Evolutionary conservation across 805 yeast species (phyloP).

Genomic region (Metschnikowia anglica): DNA sequence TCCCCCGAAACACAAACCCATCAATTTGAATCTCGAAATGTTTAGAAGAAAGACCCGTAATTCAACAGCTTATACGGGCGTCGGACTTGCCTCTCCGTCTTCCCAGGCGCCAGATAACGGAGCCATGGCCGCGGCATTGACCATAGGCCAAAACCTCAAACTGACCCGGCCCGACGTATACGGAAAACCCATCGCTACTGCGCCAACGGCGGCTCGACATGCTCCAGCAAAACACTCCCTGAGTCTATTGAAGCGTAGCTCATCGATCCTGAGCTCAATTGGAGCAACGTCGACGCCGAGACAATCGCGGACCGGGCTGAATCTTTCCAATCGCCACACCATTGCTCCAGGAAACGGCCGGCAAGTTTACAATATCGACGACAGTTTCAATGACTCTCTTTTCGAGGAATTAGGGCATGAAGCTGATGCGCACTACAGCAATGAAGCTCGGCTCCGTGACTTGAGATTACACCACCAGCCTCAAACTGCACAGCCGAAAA

Average conservation of each 20-base stretch:
- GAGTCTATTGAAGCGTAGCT: conserved; percentile 20
- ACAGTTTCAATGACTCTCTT: conserved; percentile 32
- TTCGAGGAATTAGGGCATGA: conserved; percentile 29
- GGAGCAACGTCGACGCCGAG: conserved; percentile 11
- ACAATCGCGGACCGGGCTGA: conserved; percentile 12
- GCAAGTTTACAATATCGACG: conserved; percentile 27
- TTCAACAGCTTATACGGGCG: conserved; percentile 43
- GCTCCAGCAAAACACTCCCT: conserved; percentile 18
- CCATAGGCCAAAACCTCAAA: conserved; percentile 38
- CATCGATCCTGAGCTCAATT: conserved; percentile 14
- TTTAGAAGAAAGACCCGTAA: conserved; percentile 33
- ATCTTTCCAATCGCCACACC: conserved; percentile 13
- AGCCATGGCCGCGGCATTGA: conserved; percentile 46
- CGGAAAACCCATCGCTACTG: conserved; percentile 10
- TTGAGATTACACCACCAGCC: conserved; percentile 29
- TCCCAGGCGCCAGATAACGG: conserved; percentile 35
- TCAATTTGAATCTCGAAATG: conserved; percentile 21
- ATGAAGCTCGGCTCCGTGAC: conserved; percentile 37
- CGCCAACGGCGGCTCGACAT: conserved; percentile 17
- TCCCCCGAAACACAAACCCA: too few species aligned
- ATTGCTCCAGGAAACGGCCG: not conserved
- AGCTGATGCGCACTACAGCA: conserved; percentile 25
- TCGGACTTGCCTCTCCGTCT: conserved; percentile 36
- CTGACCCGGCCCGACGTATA: conserved; percentile 19
- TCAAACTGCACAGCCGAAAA: conserved; percentile 33